phyloP scores from a whole-genome alignment of 2,329 filamentous ascomycete species.

The Ceratocystis harringtonii region DNA sequence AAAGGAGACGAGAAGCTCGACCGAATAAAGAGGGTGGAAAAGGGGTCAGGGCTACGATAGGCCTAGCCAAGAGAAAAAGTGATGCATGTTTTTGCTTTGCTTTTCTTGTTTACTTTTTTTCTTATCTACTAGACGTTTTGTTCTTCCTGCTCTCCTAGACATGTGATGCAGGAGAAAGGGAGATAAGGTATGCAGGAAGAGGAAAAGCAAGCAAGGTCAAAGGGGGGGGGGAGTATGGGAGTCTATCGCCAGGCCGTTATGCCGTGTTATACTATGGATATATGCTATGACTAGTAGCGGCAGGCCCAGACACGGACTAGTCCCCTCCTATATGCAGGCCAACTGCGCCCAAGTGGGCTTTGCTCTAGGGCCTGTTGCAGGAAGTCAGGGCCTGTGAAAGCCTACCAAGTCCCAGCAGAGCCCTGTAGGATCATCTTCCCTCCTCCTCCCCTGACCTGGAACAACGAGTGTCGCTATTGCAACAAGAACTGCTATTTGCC shows the following conservation, averaged over 20 bases:
- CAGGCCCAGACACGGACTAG: not conserved
- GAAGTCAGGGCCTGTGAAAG: not conserved
- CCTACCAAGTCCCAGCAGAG: not conserved
- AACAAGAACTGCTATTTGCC: too few relatives aligned
- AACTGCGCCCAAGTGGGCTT: not conserved
- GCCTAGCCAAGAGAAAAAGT: not conserved
- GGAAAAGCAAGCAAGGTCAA: not conserved
- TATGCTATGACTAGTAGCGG: too few relatives aligned
- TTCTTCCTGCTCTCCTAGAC: not conserved
- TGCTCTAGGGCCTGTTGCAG: not conserved
- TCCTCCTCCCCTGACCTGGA: not conserved
- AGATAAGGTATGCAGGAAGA: not conserved
- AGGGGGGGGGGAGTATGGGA: not conserved
- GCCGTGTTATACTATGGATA: too few relatives aligned
- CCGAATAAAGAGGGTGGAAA: not conserved
- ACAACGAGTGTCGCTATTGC: not conserved
- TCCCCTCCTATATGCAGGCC: not conserved
- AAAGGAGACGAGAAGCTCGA: not conserved
- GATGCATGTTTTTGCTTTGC: not conserved
- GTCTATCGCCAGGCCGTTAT: not conserved
- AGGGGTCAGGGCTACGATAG: not conserved
- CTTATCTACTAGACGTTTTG: not conserved
- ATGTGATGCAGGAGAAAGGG: not conserved
- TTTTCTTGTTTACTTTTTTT: not conserved
- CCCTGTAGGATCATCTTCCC: not conserved